Evolutionary conservation across 2,329 filamentous ascomycete species (phyloP), one percentile per base, ranked within the genome.

Genomic region (Emergomyces africanus): DNA sequence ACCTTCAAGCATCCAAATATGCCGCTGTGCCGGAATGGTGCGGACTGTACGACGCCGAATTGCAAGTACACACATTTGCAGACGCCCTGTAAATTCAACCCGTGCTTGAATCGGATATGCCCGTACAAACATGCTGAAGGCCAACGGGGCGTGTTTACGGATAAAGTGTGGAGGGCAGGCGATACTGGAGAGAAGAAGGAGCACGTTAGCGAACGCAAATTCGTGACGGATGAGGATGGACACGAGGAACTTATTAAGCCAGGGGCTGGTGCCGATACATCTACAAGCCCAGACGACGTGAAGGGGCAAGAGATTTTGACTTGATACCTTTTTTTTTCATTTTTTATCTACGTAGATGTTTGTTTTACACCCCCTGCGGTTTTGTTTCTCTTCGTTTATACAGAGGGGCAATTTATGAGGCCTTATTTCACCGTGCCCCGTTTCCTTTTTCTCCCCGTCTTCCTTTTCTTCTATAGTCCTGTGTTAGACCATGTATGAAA

Each of bases 11-110:
- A 99, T 70, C 90, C 90, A 0, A 82, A 81, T 33, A 89, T 90
- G 82, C 89, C 90, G 6, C 80, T 89, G 28, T 99, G 94, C 77
- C 86, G 89, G 61, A 96, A 96, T 70, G 94, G 94, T 33, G 88
- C 87, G 54, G 89, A 92, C 70, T 99, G 94, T 78, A 85, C 85
- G 41, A 84, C 83, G 3, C 77, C 85, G 14, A 84, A 85, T 61
- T 99, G 94, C 82, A 90, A 90, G 66, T 99, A 95, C 70, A 91
- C 89, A 14, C 94, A 99, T 75, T 77, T 88, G 65, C 85, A 86
- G 71, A 88, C 86, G 54, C 82, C 87, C 72, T 99, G 94, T 84
- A 90, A 85, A 71, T 97, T 88, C 76, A 91, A 85, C 66, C 94
- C 92, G 0, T 99, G 94, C 75, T 82, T 90, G 63, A 96, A 96